phyloP scores from a whole-genome alignment of 2,329 filamentous ascomycete species.

The Aspergillus proliferans region DNA sequence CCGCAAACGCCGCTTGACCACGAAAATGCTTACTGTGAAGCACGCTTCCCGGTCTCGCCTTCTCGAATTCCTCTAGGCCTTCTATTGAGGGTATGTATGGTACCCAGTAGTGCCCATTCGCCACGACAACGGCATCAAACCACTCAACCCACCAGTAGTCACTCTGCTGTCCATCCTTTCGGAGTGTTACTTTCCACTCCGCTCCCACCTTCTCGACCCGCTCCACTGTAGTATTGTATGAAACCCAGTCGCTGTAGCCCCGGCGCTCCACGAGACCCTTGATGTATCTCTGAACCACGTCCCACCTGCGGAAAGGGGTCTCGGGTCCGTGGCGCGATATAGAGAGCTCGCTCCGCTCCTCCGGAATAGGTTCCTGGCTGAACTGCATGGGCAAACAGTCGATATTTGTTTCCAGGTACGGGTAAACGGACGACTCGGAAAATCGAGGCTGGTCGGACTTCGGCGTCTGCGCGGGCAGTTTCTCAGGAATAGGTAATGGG shows the following conservation, averaged over 20 bases:
- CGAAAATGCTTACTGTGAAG: not conserved
- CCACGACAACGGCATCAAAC: conserved; percentile 47
- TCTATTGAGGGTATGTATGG: conserved; percentile 39
- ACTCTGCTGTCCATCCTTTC: conserved; percentile 20
- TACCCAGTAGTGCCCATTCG: conserved; percentile 48
- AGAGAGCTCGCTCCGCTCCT: conserved; percentile 28
- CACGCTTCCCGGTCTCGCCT: conserved; percentile 18
- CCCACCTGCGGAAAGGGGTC: conserved; percentile 24
- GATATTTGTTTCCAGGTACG: conserved; percentile 57
- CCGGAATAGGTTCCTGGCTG: conserved; percentile 47
- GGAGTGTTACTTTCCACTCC: conserved; percentile 48
- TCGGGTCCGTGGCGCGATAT: conserved; percentile 45
- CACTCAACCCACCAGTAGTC: conserved; percentile 56
- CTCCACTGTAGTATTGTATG: conserved; percentile 52
- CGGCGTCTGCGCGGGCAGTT: conserved; percentile 40
- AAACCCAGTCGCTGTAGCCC: conserved; percentile 40
- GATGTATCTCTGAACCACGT: not conserved
- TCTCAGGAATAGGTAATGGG: conserved; percentile 38
- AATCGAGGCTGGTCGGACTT: conserved; percentile 41
- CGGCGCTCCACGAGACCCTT: not conserved
- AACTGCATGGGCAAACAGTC: conserved; percentile 52
- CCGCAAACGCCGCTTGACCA: not conserved
- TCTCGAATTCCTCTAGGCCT: conserved; percentile 26
- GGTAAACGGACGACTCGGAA: conserved; percentile 52
- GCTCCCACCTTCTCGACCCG: conserved; percentile 31